Evolutionary conservation across 345 rosid genomes (phyloP), one percentile per base, ranked within the genome.

Genomic region (Durio zibethinus): DNA sequence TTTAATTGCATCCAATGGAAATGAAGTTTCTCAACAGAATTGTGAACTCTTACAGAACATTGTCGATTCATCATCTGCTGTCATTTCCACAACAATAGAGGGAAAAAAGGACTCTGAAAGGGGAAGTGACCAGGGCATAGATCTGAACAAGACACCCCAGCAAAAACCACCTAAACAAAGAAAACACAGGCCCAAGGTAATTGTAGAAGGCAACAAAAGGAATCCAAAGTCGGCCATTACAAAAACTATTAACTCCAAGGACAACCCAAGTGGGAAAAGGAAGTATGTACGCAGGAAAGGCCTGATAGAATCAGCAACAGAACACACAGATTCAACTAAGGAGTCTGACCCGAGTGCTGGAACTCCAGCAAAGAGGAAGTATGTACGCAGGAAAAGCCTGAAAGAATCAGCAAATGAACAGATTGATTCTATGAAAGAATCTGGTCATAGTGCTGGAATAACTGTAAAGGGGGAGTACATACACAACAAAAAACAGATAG

Each of bases 111-210:
- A 86, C 40, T 60, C 38, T 27, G 77, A 74, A 4, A 47, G 67
- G 61, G 84, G 53, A 76, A 69, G 67, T 76, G 81, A 73, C 23
- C 83, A 63, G 81, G 86, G 79, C 74, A 84, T 90, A 61, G 97
- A 91, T 81, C 90, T 91, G 69, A 92, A 94, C 79, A 75, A 80
- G 82, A 90, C 92, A 36, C 98, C 98, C 7, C 89, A 88, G 70
- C 85, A 80, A 85, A 88, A 88, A 83, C 80, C 82, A 54, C 85
- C 90, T 27, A 93, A 87, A 82, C 78, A 89, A 82, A 93, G 76
- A 83, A 94, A 91, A 85, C 90, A 89, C 87, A 88, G 93, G 88
- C 97, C 98, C 2, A 94, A 93, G 84, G 97, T 93, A 72, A 47
- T 88, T 23, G 61, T 5, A 75, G 93, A 93, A 86, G 92, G 86